Evolutionary conservation across 805 yeast species (phyloP).

Genomic region (Myxozyma mucilagina): DNA sequence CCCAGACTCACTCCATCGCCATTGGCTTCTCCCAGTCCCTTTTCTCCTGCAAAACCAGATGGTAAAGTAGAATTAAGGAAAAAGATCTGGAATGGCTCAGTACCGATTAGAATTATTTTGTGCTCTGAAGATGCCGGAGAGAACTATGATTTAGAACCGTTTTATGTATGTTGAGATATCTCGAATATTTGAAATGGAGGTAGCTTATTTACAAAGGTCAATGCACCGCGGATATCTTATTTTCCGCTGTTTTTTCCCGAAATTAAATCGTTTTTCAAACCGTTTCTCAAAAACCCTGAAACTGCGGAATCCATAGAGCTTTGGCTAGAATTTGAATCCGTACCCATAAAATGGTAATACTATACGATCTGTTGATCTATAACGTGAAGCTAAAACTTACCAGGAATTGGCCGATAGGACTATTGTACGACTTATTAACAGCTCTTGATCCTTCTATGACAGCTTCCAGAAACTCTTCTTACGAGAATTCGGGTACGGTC

Average conservation of each 20-base stretch:
- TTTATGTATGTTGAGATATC: background rate
- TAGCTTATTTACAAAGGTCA: slow-evolving; percentile 14
- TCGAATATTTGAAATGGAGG: background rate
- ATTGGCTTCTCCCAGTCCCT: too few relatives aligned
- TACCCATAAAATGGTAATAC: slow-evolving; percentile 63
- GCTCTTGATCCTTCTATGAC: slow-evolving; percentile 34
- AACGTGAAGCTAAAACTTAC: background rate
- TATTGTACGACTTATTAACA: background rate
- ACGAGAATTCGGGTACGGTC: slow-evolving; percentile 40
- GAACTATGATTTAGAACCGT: background rate
- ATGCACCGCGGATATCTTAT: slow-evolving; percentile 33
- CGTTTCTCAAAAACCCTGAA: slow-evolving; percentile 35
- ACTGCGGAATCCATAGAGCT: slow-evolving; percentile 38
- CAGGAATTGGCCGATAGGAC: slow-evolving; percentile 2
- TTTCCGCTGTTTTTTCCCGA: slow-evolving; percentile 34
- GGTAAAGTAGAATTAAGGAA: background rate
- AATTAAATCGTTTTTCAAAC: slow-evolving; percentile 33
- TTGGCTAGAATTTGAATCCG: slow-evolving; percentile 70
- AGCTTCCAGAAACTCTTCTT: slow-evolving; percentile 65
- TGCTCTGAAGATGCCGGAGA: slow-evolving; percentile 32
- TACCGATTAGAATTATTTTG: slow-evolving; percentile 36
- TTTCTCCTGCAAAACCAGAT: too few relatives aligned
- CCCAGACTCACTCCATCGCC: too few relatives aligned
- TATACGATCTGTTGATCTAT: background rate
- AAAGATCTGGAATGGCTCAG: slow-evolving; percentile 36